Evolutionary conservation across 106 monocot species (phyloP), one percentile per base, ranked within the genome.

Genomic region (Apostasia shenzhenica): DNA sequence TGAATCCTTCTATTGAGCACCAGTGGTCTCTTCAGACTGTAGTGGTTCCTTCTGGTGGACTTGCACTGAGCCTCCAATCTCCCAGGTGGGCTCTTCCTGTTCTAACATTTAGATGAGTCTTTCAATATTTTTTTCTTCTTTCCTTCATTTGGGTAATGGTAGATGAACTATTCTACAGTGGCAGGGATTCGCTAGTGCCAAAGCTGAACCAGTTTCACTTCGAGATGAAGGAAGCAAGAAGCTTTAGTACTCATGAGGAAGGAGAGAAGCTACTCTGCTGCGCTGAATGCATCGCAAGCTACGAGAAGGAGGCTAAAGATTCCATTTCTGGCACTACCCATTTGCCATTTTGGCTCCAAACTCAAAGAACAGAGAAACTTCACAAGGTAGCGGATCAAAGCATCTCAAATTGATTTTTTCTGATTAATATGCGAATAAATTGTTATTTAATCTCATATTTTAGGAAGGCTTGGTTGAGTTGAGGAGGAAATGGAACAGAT

Each of bases 21-120:
- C 81, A 83, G 54, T 97, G 97, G 97, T 82, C 48, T 47, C 82
- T 97, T 41, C 92, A 97, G 46, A 81, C 92, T 14, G 86, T 97
- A 51, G 60, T 78, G 55, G 97, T 97, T 68, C 97, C 97, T 13
- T 83, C 89, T 10, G 92, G 81, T 67, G 94, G 94, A 14, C 84
- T 91, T 70, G 68, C 79, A 54, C 69, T 95, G 54, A 88, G 82
- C 75, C 91, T 95, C 41, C 88, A 88, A 69, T 73, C 82, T 73
- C 76, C 78, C 52, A 79, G 88, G 94, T 94, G 8, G 77, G 85
- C 50, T 40, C 51, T 59, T 61, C 67, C 4, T 50, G 2, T 38
- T 49, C 50, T 51, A 14, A 39, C 2, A 58, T 55, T 44, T 46
- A 45, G 14, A 13, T 63, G 11, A 14, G 2, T 59, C 48, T 63